A percentile compares a stretch with the other conserved stretches of the same genome.
These are phyloP conservation scores for Pistacia vera DNA, from an alignment of 345 rosid species.

Conservation along the genomic window DNA sequence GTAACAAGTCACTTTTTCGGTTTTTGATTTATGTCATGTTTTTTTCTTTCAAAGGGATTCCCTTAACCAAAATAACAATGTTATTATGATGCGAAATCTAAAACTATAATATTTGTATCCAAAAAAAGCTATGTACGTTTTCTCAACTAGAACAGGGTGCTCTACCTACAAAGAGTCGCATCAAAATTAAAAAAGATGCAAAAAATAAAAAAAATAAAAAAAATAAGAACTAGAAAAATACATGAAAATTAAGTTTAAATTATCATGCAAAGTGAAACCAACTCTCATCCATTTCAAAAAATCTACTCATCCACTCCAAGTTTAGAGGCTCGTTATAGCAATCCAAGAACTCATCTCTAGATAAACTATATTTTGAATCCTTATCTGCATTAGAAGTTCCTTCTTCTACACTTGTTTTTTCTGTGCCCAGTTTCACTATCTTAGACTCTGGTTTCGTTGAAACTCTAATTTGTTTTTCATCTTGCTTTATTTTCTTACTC, in stretches of 20 bases:
- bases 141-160: too few relatives aligned
- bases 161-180: not conserved
- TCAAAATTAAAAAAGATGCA: not conserved
- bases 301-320: slow-evolving; percentile 48
- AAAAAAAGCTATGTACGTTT: too few relatives aligned
- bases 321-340: slow-evolving; percentile 30
- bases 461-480: slow-evolving; percentile 22
- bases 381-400: not conserved
- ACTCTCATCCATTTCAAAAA: slow-evolving; percentile 37
- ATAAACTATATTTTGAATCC: slow-evolving; percentile 13
- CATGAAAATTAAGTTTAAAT: not conserved
- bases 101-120: too few relatives aligned
- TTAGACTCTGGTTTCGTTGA: slow-evolving; percentile 9
- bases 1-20: not conserved
- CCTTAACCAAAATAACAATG: too few relatives aligned
- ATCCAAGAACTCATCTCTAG: slow-evolving; percentile 25
- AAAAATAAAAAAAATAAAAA: not conserved
- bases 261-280: slow-evolving; percentile 23
- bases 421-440: not conserved
- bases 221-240: too few relatives aligned
- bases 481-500: slow-evolving; percentile 43
- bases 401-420: slow-evolving; percentile 16
- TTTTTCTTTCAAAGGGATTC: not conserved
- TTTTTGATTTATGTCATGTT: not conserved
- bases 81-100: too few relatives aligned